Evolutionary conservation across 805 yeast genomes (phyloP).

Genomic region (Barnettozyma sucrosica): DNA sequence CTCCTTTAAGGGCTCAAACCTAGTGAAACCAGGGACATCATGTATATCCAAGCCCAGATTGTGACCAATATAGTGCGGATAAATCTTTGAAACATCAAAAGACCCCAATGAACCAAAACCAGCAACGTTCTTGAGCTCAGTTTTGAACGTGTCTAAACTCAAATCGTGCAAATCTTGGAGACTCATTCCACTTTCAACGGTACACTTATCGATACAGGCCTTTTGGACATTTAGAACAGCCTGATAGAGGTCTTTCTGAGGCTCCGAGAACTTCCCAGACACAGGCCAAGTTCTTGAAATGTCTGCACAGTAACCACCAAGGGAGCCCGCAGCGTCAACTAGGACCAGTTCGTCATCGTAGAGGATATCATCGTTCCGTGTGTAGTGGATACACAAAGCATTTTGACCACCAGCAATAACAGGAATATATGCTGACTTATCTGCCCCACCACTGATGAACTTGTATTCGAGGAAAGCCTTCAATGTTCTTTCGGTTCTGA

Average conservation of each 20-base stretch:
- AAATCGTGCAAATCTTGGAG: constrained; percentile 70
- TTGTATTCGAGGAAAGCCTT: constrained; percentile 77
- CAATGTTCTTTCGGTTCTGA: constrained; percentile 70
- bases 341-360: constrained; percentile 76
- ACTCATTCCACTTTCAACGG: constrained; percentile 44
- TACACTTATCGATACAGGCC: constrained; percentile 67
- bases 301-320: constrained; percentile 94
- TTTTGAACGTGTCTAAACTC: constrained; percentile 53
- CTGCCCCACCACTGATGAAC: constrained; percentile 85
- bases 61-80: constrained; percentile 96
- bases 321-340: constrained; percentile 90
- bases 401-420: constrained; percentile 94
- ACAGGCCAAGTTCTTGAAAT: constrained; percentile 97
- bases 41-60: constrained; percentile 90
- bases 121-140: constrained; percentile 56
- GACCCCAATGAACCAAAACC: constrained; percentile 56
- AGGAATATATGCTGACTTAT: constrained; percentile 84
- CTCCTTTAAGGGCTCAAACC: constrained; percentile 44
- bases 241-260: constrained; percentile 83
- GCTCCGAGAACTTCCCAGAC: constrained; percentile 60
- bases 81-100: constrained; percentile 50
- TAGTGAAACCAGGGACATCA: constrained; percentile 63
- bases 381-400: constrained; percentile 88
- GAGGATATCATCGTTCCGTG: constrained; percentile 81
- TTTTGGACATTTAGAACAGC: constrained; percentile 83